Evolutionary conservation across 805 yeast species (phyloP).

Genomic region (Yarrowia alimentaria): DNA sequence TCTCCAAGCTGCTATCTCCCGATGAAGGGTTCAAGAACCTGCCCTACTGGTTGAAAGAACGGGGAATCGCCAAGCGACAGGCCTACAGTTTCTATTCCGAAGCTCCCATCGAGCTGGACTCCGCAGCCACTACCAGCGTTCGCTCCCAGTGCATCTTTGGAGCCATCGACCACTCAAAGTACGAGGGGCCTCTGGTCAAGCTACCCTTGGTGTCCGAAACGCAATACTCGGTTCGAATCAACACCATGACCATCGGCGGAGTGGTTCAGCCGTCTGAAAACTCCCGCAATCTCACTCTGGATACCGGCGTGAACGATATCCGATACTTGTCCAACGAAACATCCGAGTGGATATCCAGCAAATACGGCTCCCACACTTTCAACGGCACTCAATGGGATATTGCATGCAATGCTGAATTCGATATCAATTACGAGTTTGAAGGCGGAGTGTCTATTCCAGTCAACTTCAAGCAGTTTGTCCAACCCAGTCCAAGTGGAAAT

Average conservation of each 20-base stretch:
- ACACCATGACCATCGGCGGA: constrained; percentile 17
- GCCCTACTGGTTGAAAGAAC: constrained; percentile 18
- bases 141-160: constrained; percentile 7
- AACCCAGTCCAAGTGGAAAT: constrained; percentile 24
- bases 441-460: constrained; percentile 18
- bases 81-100: constrained; percentile 9
- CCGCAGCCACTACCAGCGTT: constrained; percentile 10
- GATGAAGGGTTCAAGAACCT: constrained; percentile 23
- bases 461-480: constrained; percentile 30
- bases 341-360: constrained; percentile 17
- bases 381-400: constrained; percentile 24
- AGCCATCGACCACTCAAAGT: constrained; percentile 12
- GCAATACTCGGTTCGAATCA: constrained; percentile 19
- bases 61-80: constrained; percentile 9
- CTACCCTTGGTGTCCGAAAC: constrained; percentile 12
- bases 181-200: constrained; percentile 13
- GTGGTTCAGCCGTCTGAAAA: constrained; percentile 8
- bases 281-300: constrained; percentile 19
- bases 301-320: constrained; percentile 18
- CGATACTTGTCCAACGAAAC: constrained; percentile 19
- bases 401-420: constrained; percentile 18
- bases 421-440: constrained; percentile 22
- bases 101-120: constrained; percentile 20
- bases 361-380: constrained; percentile 16
- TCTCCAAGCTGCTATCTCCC: constrained; percentile 8